These are phyloP conservation scores for Saccharomyces kudriavzevii DNA, from an alignment of 805 yeast species.

Conservation along the genomic window DNA sequence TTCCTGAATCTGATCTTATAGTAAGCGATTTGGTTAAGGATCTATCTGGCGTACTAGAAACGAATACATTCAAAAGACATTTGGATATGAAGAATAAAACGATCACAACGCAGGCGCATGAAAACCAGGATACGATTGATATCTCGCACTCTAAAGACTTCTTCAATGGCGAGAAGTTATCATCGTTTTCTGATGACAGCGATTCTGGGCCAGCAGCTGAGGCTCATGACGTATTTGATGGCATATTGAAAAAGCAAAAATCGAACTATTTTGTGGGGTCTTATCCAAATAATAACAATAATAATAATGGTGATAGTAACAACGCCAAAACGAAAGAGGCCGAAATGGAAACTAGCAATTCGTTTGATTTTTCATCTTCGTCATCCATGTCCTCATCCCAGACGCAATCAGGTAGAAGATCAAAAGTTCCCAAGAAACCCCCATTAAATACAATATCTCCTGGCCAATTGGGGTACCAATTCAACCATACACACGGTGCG, in stretches of 20 bases:
- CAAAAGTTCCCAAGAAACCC: background rate
- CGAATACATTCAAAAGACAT: slow-evolving; percentile 10
- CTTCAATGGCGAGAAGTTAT: background rate
- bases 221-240: slow-evolving; percentile 25
- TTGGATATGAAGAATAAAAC: slow-evolving; percentile 1
- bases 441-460: slow-evolving; percentile 9
- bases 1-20: slow-evolving; percentile 7
- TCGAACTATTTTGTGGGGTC: background rate
- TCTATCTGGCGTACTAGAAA: slow-evolving; percentile 7
- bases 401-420: background rate
- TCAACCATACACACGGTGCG: slow-evolving; percentile 5
- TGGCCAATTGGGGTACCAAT: slow-evolving; percentile 7
- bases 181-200: slow-evolving; percentile 9
- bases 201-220: slow-evolving; percentile 25
- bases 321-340: background rate
- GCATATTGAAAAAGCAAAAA: slow-evolving; percentile 18
- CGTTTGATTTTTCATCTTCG: background rate
- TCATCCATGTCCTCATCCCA: background rate
- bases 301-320: background rate
- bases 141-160: background rate
- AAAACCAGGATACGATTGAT: background rate
- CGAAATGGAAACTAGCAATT: background rate
- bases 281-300: background rate
- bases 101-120: background rate
- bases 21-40: slow-evolving; percentile 5